Conservation (phyloP, 1,284 basidiomycete genomes). For the Phylloboletellus chloephorus region DNA sequence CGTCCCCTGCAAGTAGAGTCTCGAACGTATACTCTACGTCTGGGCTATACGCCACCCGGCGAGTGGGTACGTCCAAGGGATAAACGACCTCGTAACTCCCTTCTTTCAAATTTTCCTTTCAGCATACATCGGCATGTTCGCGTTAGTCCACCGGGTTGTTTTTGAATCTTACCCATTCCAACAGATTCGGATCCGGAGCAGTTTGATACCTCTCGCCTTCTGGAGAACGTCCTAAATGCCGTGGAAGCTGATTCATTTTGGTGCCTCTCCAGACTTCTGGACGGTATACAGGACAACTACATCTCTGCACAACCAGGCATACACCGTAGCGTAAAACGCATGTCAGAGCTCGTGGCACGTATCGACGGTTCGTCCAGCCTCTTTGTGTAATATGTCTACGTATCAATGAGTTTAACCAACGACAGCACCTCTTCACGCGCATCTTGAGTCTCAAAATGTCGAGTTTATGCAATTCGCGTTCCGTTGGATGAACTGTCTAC, state of each 20-base stretch:
- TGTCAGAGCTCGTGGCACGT: slow-evolving; percentile 87
- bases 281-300: slow-evolving; percentile 97
- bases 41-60: slow-evolving; percentile 98
- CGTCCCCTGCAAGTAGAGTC: slow-evolving; percentile 49
- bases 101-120: slow-evolving; percentile 94
- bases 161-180: slow-evolving; percentile 9
- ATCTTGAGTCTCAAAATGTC: slow-evolving; percentile 85
- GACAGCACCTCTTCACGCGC: slow-evolving; percentile 74
- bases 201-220: slow-evolving; percentile 77
- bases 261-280: slow-evolving; percentile 89
- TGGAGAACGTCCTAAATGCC: slow-evolving; percentile 66
- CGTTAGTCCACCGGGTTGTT: slow-evolving; percentile 5
- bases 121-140: slow-evolving; percentile 74
- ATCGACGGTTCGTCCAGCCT: slow-evolving; percentile 66
- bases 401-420: background rate
- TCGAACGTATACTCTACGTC: slow-evolving; percentile 92
- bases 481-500: slow-evolving; percentile 96
- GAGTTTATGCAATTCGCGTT: slow-evolving; percentile 99
- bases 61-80: slow-evolving; percentile 95
- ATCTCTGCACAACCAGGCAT: slow-evolving; percentile 94
- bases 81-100: slow-evolving; percentile 93
- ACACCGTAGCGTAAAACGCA: slow-evolving; percentile 83
- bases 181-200: slow-evolving; percentile 82
- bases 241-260: slow-evolving; percentile 95
- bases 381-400: background rate